Conservation (phyloP, 345 rosid species). For the Schrenkiella parvula region DNA sequence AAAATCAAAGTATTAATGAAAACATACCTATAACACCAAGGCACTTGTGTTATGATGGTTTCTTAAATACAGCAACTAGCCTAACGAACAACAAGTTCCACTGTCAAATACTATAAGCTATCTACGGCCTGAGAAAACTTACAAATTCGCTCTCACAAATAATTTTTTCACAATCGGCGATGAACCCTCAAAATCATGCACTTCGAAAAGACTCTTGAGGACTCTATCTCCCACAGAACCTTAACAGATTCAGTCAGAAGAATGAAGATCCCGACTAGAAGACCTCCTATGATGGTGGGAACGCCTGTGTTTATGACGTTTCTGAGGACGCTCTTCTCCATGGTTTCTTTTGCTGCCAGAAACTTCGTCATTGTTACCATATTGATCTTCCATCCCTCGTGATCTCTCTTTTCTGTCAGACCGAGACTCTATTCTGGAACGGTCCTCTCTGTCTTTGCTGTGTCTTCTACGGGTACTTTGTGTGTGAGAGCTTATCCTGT, state of each 20-base stretch:
- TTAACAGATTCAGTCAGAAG: neutral
- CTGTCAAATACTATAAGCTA: neutral
- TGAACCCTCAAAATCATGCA: neutral
- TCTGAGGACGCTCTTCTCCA: slow-evolving; percentile 23
- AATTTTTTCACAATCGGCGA: no score
- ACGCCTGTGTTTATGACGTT: slow-evolving; percentile 19
- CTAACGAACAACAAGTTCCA: neutral
- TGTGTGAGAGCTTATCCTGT: slow-evolving; percentile 13
- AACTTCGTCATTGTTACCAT: slow-evolving; percentile 28
- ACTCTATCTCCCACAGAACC: neutral
- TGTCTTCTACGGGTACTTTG: slow-evolving; percentile 19
- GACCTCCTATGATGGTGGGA: neutral
- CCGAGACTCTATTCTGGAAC: slow-evolving; percentile 10
- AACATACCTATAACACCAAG: no score
- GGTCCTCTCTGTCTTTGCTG: slow-evolving; percentile 35
- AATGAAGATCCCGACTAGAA: neutral
- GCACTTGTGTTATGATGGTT: neutral
- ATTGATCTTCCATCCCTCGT: slow-evolving; percentile 27
- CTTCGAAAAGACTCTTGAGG: neutral
- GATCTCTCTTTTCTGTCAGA: slow-evolving; percentile 37
- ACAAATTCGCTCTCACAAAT: no score
- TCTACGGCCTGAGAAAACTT: no score
- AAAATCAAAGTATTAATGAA: no score
- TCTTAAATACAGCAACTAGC: neutral
- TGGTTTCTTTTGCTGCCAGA: slow-evolving; percentile 23